A percentile compares a stretch with the other conserved stretches of the same genome.
Evolutionary conservation across 352 stramenopile genomes (phyloP).

Genomic region (Globisporangium polare): DNA sequence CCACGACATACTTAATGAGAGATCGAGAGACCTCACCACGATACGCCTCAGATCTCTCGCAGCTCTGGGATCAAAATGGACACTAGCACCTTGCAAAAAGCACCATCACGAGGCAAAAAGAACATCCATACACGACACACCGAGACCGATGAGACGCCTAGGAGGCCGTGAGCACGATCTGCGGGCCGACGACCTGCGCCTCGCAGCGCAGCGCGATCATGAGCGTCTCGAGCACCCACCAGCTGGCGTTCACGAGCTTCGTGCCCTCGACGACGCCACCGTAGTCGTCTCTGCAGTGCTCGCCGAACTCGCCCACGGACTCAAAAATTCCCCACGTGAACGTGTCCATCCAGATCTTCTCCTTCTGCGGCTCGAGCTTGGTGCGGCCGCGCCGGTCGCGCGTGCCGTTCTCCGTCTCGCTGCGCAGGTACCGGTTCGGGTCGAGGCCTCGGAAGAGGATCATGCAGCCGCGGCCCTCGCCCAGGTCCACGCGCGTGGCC

Average conservation of each 20-base stretch:
- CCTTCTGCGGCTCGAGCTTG: constrained; percentile 40
- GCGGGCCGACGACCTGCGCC: constrained; percentile 38
- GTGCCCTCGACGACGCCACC: constrained; percentile 59
- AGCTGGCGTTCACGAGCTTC: constrained; percentile 43
- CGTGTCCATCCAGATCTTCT: constrained; percentile 64
- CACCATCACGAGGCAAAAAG: no score
- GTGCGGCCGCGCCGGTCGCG: constrained; percentile 56
- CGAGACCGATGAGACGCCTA: background rate
- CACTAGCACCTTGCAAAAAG: background rate
- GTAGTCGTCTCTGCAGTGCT: constrained; percentile 55
- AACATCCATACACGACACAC: background rate
- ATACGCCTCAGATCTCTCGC: no score
- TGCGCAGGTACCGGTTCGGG: constrained; percentile 46
- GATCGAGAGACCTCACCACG: background rate
- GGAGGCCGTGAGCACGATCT: constrained; percentile 14
- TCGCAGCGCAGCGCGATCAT: constrained; percentile 63
- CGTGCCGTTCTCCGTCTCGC: constrained; percentile 38
- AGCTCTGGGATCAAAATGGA: background rate
- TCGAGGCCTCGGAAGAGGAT: constrained; percentile 58
- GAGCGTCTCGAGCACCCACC: constrained; percentile 75
- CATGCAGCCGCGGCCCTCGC: constrained; percentile 30
- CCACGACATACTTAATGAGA: background rate
- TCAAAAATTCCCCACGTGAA: constrained; percentile 72
- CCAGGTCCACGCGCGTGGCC: constrained; percentile 47
- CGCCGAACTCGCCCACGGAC: constrained; percentile 26